Conservation (phyloP, 2,329 filamentous ascomycete genomes). For the Colletotrichum sidae region DNA sequence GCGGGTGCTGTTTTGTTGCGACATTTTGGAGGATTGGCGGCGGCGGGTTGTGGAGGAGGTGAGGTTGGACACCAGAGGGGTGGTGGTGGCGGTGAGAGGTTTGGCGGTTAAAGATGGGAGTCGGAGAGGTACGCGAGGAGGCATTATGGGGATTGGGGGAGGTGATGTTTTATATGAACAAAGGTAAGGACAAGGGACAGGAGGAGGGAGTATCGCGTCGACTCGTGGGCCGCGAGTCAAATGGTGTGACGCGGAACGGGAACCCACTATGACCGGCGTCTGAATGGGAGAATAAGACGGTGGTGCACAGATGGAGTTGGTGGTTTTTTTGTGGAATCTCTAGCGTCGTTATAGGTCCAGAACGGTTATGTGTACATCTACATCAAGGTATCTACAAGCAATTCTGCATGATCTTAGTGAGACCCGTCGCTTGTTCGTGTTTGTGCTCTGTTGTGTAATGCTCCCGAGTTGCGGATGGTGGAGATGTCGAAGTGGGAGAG, state of each 20-base stretch:
- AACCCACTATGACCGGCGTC: slow-evolving; percentile 17
- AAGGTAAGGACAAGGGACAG: no score
- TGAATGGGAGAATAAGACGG: neutral
- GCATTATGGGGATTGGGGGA: no score
- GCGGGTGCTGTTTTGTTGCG: slow-evolving; percentile 12
- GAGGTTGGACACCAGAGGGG: neutral
- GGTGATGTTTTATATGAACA: no score
- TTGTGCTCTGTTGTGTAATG: no score
- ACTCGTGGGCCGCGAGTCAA: slow-evolving; percentile 6
- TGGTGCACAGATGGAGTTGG: no score
- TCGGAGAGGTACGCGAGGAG: neutral
- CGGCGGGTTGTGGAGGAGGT: neutral
- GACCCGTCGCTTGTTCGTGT: no score
- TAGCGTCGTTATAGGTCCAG: no score
- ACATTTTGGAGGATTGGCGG: neutral
- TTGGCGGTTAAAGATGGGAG: neutral
- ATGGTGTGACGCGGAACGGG: slow-evolving; percentile 19
- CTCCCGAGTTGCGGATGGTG: slow-evolving; percentile 23
- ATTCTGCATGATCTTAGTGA: neutral
- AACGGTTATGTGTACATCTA: no score
- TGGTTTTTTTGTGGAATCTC: no score
- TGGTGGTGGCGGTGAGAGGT: slow-evolving; percentile 8
- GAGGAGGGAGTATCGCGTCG: no score
- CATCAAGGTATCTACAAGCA: neutral
- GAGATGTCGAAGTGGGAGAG: slow-evolving; percentile 17